Conservation (phyloP, 768 basidiomycete genomes). For the Naganishia randhawae region DNA sequence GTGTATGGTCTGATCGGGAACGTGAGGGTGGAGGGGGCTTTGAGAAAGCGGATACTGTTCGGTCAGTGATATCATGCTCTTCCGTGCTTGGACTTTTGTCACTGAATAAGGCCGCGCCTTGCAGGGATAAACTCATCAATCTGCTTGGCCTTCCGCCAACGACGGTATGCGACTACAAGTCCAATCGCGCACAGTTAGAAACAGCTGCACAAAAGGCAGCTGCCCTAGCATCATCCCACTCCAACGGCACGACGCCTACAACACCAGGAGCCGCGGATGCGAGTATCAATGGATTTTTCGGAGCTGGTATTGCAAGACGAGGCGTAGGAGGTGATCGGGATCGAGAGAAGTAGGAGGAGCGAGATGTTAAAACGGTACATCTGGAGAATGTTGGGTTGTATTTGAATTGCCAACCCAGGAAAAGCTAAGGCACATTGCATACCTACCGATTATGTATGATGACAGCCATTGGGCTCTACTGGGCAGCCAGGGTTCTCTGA, state of each 20-base stretch:
- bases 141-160: slow-evolving; percentile 70
- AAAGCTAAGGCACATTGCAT: too few species aligned
- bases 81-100: slow-evolving; percentile 10
- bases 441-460: too few species aligned
- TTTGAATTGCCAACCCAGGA: too few species aligned
- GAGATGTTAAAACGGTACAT: too few species aligned
- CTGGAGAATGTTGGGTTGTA: too few species aligned
- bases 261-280: slow-evolving; percentile 10
- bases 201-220: slow-evolving; percentile 31
- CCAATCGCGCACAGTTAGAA: slow-evolving; percentile 56
- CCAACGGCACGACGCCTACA: not conserved
- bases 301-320: not conserved
- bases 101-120: slow-evolving; percentile 34
- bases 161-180: slow-evolving; percentile 91
- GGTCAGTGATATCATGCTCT: slow-evolving; percentile 56
- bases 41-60: slow-evolving; percentile 70
- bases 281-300: slow-evolving; percentile 4
- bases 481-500: too few species aligned
- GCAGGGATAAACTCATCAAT: slow-evolving; percentile 72
- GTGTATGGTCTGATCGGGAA: slow-evolving; percentile 84
- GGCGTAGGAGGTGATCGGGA: slow-evolving; percentile 11
- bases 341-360: slow-evolving; percentile 5
- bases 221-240: not conserved
- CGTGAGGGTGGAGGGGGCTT: slow-evolving; percentile 38
- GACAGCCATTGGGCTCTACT: too few species aligned